These are phyloP conservation scores for Zygosaccharomyces kombuchaensis DNA, from an alignment of 805 yeast species.

Conservation along the genomic window DNA sequence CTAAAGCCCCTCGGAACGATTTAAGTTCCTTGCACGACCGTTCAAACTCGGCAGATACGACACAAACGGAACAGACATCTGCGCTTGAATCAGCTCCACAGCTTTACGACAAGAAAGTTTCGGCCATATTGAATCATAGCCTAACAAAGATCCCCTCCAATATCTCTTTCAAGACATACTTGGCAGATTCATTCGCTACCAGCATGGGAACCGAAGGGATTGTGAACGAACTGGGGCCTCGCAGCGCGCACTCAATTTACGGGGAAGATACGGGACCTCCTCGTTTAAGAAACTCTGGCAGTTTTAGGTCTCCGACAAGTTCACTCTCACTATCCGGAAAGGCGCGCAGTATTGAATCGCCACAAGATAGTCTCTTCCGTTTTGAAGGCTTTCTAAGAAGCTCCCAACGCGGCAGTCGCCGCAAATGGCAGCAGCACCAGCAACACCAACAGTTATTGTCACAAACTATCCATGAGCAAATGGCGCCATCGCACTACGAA, in stretches of 20 bases:
- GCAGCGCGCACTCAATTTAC: slow-evolving; percentile 8
- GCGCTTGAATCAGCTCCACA: slow-evolving; percentile 73
- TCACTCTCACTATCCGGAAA: slow-evolving; percentile 23
- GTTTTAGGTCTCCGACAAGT: slow-evolving; percentile 15
- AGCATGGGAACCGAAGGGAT: slow-evolving; percentile 23
- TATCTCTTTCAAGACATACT: slow-evolving; percentile 68
- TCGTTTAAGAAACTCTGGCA: slow-evolving; percentile 13
- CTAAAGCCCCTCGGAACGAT: slow-evolving; percentile 15
- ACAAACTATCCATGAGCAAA: slow-evolving; percentile 24
- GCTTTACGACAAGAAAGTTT: slow-evolving; percentile 73
- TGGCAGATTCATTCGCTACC: slow-evolving; percentile 60
- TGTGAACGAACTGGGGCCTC: slow-evolving; percentile 8
- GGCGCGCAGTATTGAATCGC: slow-evolving; percentile 21
- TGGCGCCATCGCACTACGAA: slow-evolving; percentile 10
- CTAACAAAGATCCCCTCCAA: slow-evolving; percentile 71
- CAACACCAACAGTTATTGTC: slow-evolving; percentile 27
- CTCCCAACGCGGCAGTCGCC: slow-evolving; percentile 34
- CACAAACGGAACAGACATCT: slow-evolving; percentile 43
- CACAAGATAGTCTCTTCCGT: slow-evolving; percentile 41
- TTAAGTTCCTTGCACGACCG: slow-evolving; percentile 34
- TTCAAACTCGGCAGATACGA: slow-evolving; percentile 58
- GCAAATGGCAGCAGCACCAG: slow-evolving; percentile 27
- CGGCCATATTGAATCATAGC: slow-evolving; percentile 67
- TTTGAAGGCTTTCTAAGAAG: slow-evolving; percentile 42
- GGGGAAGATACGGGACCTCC: slow-evolving; percentile 17